A percentile compares a stretch with the other conserved stretches of the same genome.
phyloP scores from a whole-genome alignment of 129 eudicot genomes.

The Sambucus nigra region DNA sequence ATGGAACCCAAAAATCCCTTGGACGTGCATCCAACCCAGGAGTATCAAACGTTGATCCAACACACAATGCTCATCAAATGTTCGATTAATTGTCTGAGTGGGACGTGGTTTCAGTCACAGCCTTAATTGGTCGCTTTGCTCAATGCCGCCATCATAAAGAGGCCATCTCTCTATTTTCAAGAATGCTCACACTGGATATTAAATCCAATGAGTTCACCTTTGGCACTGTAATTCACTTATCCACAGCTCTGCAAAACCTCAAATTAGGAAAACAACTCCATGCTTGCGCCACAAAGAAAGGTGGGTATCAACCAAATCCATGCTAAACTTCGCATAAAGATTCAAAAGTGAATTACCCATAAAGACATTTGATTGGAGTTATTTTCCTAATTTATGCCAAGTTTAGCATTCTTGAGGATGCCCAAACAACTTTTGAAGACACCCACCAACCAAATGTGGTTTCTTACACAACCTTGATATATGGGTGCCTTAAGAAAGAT shows the following conservation, averaged over 20 bases:
- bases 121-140: too few species aligned
- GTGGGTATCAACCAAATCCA: too few species aligned
- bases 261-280: conserved; percentile 23
- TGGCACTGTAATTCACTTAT: too few species aligned
- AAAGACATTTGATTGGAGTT: conserved; percentile 22
- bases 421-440: too few species aligned
- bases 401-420: too few species aligned
- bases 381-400: too few species aligned
- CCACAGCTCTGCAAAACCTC: conserved; percentile 21
- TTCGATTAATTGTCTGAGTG: conserved; percentile 51
- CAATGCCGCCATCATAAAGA: conserved; percentile 28
- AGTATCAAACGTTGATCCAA: too few species aligned
- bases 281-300: conserved; percentile 11
- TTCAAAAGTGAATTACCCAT: conserved; percentile 13
- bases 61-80: conserved; percentile 29
- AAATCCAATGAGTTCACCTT: conserved; percentile 50
- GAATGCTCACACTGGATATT: conserved; percentile 40
- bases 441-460: conserved; percentile 25
- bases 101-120: too few species aligned
- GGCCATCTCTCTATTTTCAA: conserved; percentile 29
- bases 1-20: too few species aligned
- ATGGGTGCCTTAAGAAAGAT: conserved; percentile 21
- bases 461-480: conserved; percentile 24
- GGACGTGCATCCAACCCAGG: too few species aligned
- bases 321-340: too few species aligned